A percentile compares a stretch with the other conserved stretches of the same genome.
phyloP scores from a whole-genome alignment of 176 grass and related monocot genomes.

The Neostapfia colusana region DNA sequence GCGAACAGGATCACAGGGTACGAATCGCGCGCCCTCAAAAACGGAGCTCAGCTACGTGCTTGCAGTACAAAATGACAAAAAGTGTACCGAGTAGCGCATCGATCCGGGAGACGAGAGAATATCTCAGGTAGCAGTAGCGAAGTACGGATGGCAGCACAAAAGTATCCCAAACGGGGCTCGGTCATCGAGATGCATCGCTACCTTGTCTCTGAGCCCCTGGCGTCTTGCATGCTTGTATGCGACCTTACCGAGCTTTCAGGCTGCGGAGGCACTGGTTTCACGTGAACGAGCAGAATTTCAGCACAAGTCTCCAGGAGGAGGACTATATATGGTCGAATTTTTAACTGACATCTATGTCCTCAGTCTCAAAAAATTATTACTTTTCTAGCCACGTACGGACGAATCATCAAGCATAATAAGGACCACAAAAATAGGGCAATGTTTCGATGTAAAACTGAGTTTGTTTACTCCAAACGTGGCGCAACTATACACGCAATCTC shows the following conservation, averaged over 20 bases:
- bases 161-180: not conserved
- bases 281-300: too few species aligned
- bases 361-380: too few species aligned
- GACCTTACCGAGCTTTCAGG: too few species aligned
- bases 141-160: not conserved
- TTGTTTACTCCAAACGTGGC: not conserved
- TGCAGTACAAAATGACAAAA: not conserved
- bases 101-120: too few species aligned
- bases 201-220: not conserved
- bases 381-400: too few species aligned
- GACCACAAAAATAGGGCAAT: not conserved
- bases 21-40: not conserved
- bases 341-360: too few species aligned
- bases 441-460: not conserved
- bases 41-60: too few species aligned
- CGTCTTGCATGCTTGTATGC: too few species aligned
- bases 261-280: too few species aligned
- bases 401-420: not conserved
- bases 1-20: not conserved
- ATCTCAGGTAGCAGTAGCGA: not conserved
- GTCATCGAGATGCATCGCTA: not conserved
- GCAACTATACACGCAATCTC: constrained; percentile 38
- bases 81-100: not conserved
- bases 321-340: too few species aligned
- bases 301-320: too few species aligned